phyloP scores from a whole-genome alignment of 108 stramenopile genomes.

The Skeletonema tropicum region DNA sequence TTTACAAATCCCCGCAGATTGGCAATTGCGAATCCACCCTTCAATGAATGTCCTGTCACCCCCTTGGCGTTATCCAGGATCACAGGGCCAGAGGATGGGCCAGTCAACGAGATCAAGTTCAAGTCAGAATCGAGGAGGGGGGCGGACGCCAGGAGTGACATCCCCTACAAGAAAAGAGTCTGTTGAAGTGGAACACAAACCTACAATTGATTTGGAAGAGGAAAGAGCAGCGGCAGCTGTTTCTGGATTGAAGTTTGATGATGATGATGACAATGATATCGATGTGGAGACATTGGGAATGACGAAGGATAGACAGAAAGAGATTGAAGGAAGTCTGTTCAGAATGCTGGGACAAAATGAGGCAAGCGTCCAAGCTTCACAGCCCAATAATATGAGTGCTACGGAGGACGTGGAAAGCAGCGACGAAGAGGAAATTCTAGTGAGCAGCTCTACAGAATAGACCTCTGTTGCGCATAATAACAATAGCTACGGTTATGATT shows the following conservation, averaged over 20 bases:
- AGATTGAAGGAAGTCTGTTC: constrained; percentile 87
- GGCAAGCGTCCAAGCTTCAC: neutral
- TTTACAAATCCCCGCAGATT: constrained; percentile 77
- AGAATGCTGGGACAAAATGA: constrained; percentile 85
- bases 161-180: constrained; percentile 26
- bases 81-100: neutral
- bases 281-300: constrained; percentile 82
- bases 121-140: neutral
- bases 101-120: constrained; percentile 1
- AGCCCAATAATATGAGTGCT: neutral
- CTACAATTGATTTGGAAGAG: constrained; percentile 12
- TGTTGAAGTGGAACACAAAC: constrained; percentile 15
- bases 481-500: neutral
- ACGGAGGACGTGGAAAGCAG: neutral
- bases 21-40: constrained; percentile 80
- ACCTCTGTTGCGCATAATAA: neutral
- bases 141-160: constrained; percentile 26
- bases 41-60: constrained; percentile 86
- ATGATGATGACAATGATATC: constrained; percentile 36
- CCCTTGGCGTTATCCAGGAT: constrained; percentile 77
- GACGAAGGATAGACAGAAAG: constrained; percentile 83
- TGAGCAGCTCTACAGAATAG: constrained; percentile 1
- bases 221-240: constrained; percentile 21
- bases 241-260: constrained; percentile 20
- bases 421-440: constrained; percentile 13